These are phyloP conservation scores for Colletotrichum gigasporum DNA, from an alignment of 2,329 filamentous ascomycete species.

Conservation along the genomic window DNA sequence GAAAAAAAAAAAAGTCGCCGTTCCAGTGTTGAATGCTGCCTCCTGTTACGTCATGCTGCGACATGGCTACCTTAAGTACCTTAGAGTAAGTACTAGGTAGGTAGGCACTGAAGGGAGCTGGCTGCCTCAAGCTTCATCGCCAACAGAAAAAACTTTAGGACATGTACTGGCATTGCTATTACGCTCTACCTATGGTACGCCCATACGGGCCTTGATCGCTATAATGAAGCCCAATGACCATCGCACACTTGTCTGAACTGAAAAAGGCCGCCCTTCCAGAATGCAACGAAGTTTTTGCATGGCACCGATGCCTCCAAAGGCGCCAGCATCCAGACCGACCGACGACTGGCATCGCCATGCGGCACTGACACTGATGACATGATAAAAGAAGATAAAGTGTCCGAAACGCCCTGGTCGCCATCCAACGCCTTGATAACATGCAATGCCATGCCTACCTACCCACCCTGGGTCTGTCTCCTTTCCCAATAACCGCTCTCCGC, in stretches of 20 bases:
- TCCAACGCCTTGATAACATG: conserved; percentile 27
- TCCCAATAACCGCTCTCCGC: background rate
- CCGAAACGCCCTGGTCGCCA: conserved; percentile 23
- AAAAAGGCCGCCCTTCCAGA: conserved; percentile 15
- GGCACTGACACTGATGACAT: background rate
- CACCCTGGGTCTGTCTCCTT: conserved; percentile 8
- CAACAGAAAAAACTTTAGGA: background rate
- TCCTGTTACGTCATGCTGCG: conserved; percentile 20
- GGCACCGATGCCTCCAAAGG: background rate
- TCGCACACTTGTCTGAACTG: background rate
- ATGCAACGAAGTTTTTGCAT: background rate
- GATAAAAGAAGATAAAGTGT: conserved; percentile 3
- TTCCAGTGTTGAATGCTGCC: background rate
- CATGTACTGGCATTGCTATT: background rate
- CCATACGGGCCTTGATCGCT: background rate
- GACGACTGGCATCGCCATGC: background rate
- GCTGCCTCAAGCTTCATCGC: background rate
- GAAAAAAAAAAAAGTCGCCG: background rate
- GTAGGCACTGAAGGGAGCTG: background rate
- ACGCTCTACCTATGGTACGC: conserved; percentile 2
- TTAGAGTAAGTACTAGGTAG: background rate
- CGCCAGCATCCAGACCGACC: background rate
- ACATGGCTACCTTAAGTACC: background rate
- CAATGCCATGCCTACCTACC: conserved; percentile 8
- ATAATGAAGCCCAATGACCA: background rate